Percentiles rank a stretch among this genome's conserved stretches.
phyloP scores from a whole-genome alignment of 768 basidiomycete genomes.

The Kwoniella sp. region DNA sequence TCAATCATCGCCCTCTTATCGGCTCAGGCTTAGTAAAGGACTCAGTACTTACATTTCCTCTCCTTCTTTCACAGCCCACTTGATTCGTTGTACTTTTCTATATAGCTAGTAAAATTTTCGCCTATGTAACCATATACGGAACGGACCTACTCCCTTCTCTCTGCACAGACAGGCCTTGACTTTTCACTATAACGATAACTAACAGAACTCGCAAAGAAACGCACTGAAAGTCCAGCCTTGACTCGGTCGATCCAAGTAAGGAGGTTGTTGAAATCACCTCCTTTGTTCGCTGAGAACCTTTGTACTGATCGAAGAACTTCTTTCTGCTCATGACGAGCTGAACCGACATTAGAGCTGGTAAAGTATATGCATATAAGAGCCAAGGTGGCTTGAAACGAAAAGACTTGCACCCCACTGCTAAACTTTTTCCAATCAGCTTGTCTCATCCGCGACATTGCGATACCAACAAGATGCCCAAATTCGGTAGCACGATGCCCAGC shows the following conservation, averaged over 20 bases:
- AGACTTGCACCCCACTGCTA: too few species aligned
- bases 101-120: background rate
- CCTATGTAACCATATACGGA: background rate
- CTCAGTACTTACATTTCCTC: too few species aligned
- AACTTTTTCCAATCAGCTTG: too few species aligned
- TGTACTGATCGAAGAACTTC: background rate
- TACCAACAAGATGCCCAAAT: slow-evolving; percentile 17
- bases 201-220: too few species aligned
- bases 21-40: background rate
- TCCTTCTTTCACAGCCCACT: background rate
- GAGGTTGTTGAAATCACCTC: background rate
- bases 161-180: too few species aligned
- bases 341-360: too few species aligned
- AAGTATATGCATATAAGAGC: too few species aligned
- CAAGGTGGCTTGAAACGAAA: too few species aligned
- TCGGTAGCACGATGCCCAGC: slow-evolving; percentile 21
- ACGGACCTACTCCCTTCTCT: background rate
- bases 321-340: background rate
- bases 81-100: background rate
- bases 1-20: too few species aligned
- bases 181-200: too few species aligned
- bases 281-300: slow-evolving; percentile 12
- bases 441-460: too few species aligned
- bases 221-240: too few species aligned
- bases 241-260: slow-evolving; percentile 6